phyloP scores from a whole-genome alignment of 2,329 filamentous ascomycete genomes.

The Alternaria burnsii region DNA sequence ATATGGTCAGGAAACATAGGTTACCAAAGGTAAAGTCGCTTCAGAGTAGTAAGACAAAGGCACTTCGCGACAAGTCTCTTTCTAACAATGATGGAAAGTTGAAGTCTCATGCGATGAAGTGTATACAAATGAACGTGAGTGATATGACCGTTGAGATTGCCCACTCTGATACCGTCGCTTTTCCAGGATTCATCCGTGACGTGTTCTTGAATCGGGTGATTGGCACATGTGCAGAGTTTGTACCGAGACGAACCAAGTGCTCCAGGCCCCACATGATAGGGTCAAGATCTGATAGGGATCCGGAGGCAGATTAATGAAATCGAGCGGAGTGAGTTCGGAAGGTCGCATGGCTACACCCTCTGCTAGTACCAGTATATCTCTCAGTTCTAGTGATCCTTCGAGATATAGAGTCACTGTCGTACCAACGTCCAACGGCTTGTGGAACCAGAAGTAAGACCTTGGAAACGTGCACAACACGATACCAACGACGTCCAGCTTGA shows the following conservation, averaged over 20 bases:
- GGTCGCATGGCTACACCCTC: not conserved
- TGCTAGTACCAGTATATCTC: not conserved
- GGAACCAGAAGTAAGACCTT: not conserved
- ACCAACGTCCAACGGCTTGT: not conserved
- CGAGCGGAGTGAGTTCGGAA: not conserved
- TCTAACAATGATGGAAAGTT: not conserved
- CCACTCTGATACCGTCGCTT: not conserved
- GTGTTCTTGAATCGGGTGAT: not conserved
- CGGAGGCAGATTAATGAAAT: not conserved
- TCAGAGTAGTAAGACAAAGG: not conserved
- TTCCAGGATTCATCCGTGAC: not conserved
- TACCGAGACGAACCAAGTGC: not conserved
- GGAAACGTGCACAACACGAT: not conserved
- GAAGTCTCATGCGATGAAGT: not conserved
- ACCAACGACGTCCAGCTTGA: not conserved
- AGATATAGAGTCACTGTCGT: not conserved
- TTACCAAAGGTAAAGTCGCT: not conserved
- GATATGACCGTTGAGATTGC: not conserved
- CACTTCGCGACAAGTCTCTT: not conserved
- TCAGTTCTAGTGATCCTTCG: not conserved
- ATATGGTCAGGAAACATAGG: not conserved
- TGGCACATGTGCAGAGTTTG: not conserved
- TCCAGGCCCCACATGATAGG: not conserved
- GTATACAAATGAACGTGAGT: not conserved
- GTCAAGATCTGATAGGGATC: not conserved